These are phyloP conservation scores for Aureobasidium subglaciale DNA, from an alignment of 2,329 filamentous ascomycete species.

Conservation along the genomic window DNA sequence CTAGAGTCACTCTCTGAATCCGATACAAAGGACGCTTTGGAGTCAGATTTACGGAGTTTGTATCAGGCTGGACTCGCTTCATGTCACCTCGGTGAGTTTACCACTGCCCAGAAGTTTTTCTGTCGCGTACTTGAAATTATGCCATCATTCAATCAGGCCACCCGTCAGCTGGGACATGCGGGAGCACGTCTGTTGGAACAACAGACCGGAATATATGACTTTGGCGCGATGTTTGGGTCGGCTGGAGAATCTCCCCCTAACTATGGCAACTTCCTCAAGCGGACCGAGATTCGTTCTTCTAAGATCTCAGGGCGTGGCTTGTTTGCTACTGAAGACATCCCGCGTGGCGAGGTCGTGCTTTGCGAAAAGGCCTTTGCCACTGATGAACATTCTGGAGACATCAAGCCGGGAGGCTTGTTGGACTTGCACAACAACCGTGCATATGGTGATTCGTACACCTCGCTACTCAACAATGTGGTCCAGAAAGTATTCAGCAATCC, in stretches of 20 bases:
- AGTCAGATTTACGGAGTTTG: background rate
- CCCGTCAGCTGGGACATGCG: background rate
- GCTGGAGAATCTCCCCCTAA: slow-evolving; percentile 16
- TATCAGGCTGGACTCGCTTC: background rate
- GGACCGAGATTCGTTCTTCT: background rate
- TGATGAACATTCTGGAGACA: slow-evolving; percentile 15
- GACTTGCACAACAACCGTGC: background rate
- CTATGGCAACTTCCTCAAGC: slow-evolving; percentile 17
- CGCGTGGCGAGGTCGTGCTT: background rate
- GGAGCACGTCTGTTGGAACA: background rate
- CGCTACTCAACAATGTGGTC: slow-evolving; percentile 15
- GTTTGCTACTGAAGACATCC: background rate
- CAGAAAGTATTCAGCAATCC: slow-evolving; percentile 19
- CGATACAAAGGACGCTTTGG: background rate
- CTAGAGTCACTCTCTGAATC: background rate
- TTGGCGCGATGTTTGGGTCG: slow-evolving; percentile 24
- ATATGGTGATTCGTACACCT: slow-evolving; percentile 9
- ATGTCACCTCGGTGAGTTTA: background rate
- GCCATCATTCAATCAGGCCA: background rate
- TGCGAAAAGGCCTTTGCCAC: slow-evolving; percentile 22
- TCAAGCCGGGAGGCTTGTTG: background rate
- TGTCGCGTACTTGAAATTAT: background rate
- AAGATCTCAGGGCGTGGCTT: background rate
- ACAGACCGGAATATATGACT: slow-evolving; percentile 20
- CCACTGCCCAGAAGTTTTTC: background rate